Evolutionary conservation across 192 early-diverging fungal species (phyloP).

Genomic region (Entomortierella parvispora): DNA sequence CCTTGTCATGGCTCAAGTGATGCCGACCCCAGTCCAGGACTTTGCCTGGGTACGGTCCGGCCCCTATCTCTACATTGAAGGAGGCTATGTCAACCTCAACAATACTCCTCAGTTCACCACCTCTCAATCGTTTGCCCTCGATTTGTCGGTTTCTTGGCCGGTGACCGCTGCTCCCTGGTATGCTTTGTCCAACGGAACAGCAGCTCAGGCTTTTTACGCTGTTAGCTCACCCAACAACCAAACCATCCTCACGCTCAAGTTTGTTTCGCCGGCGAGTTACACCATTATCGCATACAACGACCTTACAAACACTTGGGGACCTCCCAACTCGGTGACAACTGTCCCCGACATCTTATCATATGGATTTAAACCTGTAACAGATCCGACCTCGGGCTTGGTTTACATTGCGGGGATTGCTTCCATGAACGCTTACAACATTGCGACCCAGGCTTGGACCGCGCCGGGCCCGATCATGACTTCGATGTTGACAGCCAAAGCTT

Average conservation of each 20-base stretch:
- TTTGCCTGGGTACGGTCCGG: conserved; percentile 7
- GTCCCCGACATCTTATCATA: not conserved
- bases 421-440: conserved; percentile 4
- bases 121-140: conserved; percentile 6
- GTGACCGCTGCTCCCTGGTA: conserved; percentile 10
- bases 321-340: not conserved
- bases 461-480: not conserved
- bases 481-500: conserved; percentile 5
- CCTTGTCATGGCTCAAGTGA: conserved; percentile 7
- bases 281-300: not conserved
- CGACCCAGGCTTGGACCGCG: not conserved
- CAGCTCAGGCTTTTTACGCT: not conserved
- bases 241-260: conserved; percentile 12
- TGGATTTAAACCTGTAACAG: conserved; percentile 2
- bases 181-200: conserved; percentile 1
- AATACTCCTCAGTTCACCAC: not conserved
- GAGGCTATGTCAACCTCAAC: conserved; percentile 16
- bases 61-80: conserved; percentile 1
- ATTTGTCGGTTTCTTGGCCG: conserved; percentile 3
- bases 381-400: conserved; percentile 12
- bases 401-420: conserved; percentile 2
- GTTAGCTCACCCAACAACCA: conserved; percentile 6
- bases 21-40: conserved; percentile 7
- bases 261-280: not conserved
- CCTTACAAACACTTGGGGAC: not conserved